phyloP scores from a whole-genome alignment of 2,329 filamentous ascomycete genomes.

The Hypoxylon sp. region DNA sequence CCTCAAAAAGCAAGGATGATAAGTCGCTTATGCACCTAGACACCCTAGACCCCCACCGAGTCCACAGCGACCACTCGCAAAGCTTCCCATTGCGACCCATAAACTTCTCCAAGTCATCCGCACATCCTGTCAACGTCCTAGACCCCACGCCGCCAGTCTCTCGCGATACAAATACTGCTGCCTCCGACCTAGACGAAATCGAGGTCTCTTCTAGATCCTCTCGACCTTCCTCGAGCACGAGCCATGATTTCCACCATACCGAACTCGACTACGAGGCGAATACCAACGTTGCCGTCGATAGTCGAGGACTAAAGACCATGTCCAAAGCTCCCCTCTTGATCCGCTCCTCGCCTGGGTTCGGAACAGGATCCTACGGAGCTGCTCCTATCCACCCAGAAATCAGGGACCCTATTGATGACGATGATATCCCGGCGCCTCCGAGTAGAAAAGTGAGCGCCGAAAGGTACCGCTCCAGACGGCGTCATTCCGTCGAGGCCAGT shows the following conservation, averaged over 20 bases:
- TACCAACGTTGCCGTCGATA: conserved; percentile 32
- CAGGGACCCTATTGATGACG: conserved; percentile 47
- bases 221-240: conserved; percentile 32
- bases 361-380: conserved; percentile 68
- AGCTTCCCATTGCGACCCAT: conserved; percentile 43
- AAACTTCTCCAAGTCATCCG: conserved; percentile 35
- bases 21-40: conserved; percentile 26
- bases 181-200: conserved; percentile 13
- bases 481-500: conserved; percentile 39
- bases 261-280: conserved; percentile 36
- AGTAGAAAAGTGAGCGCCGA: conserved; percentile 40
- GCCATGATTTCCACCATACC: conserved; percentile 39
- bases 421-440: conserved; percentile 37
- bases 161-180: conserved; percentile 30
- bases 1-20: conserved; percentile 28
- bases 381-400: conserved; percentile 56
- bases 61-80: conserved; percentile 35
- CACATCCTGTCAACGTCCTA: conserved; percentile 16
- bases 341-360: conserved; percentile 67
- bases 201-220: conserved; percentile 27
- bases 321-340: conserved; percentile 64
- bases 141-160: conserved; percentile 38
- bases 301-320: conserved; percentile 44
- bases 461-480: conserved; percentile 36
- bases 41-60: conserved; percentile 25